phyloP scores from a whole-genome alignment of 495 filamentous ascomycete species.

The Lichenothelia convexa region DNA sequence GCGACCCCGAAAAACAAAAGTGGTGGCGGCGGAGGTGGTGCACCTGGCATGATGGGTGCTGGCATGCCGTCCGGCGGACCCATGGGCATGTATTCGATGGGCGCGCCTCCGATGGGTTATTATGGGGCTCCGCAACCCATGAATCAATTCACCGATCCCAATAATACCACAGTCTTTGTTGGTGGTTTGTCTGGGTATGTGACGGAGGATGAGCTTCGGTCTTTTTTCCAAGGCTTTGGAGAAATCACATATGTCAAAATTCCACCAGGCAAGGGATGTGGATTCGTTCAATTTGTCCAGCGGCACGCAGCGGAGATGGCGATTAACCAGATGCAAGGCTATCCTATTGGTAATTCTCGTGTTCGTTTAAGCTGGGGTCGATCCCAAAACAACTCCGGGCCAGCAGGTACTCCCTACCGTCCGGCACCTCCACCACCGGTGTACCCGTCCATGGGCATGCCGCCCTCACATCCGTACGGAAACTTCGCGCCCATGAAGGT shows the following conservation, averaged over 20 bases:
- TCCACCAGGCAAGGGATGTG: constrained; percentile 94
- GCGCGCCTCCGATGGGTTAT: constrained; percentile 61
- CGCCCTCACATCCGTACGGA: constrained; percentile 53
- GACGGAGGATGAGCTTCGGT: constrained; percentile 96
- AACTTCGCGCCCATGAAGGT: constrained; percentile 65
- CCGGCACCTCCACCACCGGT: constrained; percentile 83
- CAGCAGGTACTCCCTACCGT: constrained; percentile 90
- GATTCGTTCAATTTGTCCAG: constrained; percentile 98
- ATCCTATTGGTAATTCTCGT: constrained; percentile 96
- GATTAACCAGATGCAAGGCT: constrained; percentile 99
- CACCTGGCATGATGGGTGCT: constrained; percentile 27
- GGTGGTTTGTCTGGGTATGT: constrained; percentile 96
- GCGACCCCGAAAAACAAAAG: constrained; percentile 92
- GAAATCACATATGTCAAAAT: constrained; percentile 99
- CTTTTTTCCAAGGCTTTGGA: constrained; percentile 98
- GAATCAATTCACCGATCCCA: constrained; percentile 99
- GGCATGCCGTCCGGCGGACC: constrained; percentile 23
- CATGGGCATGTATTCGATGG: constrained; percentile 42
- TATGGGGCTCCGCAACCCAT: constrained; percentile 82
- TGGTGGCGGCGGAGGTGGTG: constrained; percentile 33
- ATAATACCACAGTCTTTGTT: constrained; percentile 99
- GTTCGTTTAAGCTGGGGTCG: constrained; percentile 95
- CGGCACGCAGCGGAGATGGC: constrained; percentile 99
- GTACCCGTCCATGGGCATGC: constrained; percentile 65
- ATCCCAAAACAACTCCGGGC: constrained; percentile 96